Base-by-base conservation (phyloP, 2,329 filamentous ascomycete species). In the Leptosphaerulina australis region DNA sequence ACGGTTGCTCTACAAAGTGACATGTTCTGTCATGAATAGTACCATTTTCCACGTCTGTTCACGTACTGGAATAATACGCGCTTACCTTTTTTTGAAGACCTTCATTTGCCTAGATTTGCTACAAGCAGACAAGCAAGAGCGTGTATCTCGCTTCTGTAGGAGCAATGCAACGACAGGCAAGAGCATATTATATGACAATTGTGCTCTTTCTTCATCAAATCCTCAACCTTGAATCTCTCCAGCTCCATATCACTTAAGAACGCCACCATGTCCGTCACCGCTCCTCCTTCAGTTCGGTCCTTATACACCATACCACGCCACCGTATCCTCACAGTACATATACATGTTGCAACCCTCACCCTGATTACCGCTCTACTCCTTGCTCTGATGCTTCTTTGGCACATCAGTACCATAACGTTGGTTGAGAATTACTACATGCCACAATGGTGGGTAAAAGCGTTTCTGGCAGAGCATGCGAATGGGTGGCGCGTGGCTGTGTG, bases 381-480 rank as follows among this genome's bases (percentile, higher is more conserved):
- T 12, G 44, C 57, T 2, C 56, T 60, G 22, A 52, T 59, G 25
- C 56, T 66, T 10, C 48, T 59, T 25, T 66, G 59, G 63, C 60
- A 64, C 34, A 53, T 58, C 31, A 57, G 53, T 4, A 59, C 52
- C 29, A 40, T 49, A 9, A 35, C 56, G 8, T 30, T 63, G 1
- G 38, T 56, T 22, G 52, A 61, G 18, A 36, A 56, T 15, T 60
- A 62, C 35, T 21, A 38, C 7, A 62, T 65, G 59, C 62, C 60
- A 1, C 7, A n/a, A 3, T 44, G 50, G n/a, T 60, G 59, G 57
- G 38, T 36, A 1, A 12, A 34, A 6, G 25, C 17, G 0, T 62
- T 62, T 25, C n/a, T 44, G 4, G 44, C 28, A 3, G 30, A 34
- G 18, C 53, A 58, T 12, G 47, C 53, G 11, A 44, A 29, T 0